Percentiles rank a stretch among this genome's conserved stretches.
Evolutionary conservation across 495 filamentous ascomycete genomes (phyloP).

Genomic region (Xylaria bambusicola): DNA sequence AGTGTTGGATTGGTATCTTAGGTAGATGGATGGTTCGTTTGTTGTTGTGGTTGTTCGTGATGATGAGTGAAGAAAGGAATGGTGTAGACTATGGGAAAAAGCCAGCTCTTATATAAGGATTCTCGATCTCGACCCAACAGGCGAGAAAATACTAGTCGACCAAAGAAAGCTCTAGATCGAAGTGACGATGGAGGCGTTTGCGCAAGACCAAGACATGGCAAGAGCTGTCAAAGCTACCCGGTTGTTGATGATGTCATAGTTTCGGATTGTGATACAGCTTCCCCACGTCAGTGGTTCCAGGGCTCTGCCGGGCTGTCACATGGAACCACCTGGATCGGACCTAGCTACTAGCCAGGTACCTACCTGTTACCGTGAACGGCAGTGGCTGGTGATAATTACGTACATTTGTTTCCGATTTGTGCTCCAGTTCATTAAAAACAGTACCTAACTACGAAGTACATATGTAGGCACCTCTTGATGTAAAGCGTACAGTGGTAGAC

Average conservation of each 20-base stretch:
- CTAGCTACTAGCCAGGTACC: background rate
- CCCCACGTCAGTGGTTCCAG: background rate
- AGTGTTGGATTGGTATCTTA: background rate
- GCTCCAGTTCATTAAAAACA: too few species aligned
- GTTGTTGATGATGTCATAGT: slow-evolving; percentile 14
- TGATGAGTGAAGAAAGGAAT: too few species aligned
- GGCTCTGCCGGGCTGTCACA: too few species aligned
- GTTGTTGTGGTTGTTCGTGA: background rate
- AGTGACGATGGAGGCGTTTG: slow-evolving; percentile 16
- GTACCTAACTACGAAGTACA: too few species aligned
- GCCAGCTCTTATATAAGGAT: slow-evolving; percentile 9
- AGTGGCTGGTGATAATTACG: too few species aligned
- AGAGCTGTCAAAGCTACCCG: background rate
- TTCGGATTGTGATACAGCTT: background rate
- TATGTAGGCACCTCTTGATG: too few species aligned
- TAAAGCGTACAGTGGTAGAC: too few species aligned
- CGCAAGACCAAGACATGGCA: slow-evolving; percentile 12
- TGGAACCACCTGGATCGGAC: background rate
- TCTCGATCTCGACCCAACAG: background rate
- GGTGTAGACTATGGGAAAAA: background rate
- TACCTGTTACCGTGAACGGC: too few species aligned
- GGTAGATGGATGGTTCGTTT: background rate
- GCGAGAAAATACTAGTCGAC: background rate
- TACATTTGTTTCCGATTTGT: too few species aligned
- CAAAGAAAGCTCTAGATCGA: slow-evolving; percentile 8